These are phyloP conservation scores for Phytophthora cryptogea DNA, from an alignment of 352 stramenopile genomes.

Conservation along the genomic window DNA sequence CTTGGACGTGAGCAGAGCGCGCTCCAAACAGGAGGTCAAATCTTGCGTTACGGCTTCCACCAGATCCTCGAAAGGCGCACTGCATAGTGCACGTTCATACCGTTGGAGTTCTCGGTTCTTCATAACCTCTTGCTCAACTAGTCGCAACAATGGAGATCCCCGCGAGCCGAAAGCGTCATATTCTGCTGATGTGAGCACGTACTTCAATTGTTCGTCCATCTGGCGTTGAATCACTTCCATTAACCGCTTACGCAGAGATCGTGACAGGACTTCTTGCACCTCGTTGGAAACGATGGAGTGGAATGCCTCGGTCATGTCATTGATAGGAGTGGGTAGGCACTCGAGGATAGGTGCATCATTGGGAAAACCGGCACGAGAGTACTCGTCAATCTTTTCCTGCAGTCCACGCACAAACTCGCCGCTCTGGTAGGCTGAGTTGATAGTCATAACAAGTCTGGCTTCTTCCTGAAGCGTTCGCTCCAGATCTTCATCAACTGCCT, in stretches of 20 bases:
- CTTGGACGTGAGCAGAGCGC: conserved; percentile 46
- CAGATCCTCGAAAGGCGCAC: conserved; percentile 67
- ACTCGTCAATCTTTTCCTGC: conserved; percentile 62
- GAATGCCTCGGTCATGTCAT: conserved; percentile 73
- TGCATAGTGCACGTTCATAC: conserved; percentile 64
- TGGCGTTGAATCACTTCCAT: conserved; percentile 46
- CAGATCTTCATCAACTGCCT: conserved; percentile 81
- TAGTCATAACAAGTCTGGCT: conserved; percentile 86
- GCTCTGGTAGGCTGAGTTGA: conserved; percentile 85
- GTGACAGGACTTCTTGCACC: conserved; percentile 63
- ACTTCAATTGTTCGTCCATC: conserved; percentile 60
- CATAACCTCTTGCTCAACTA: conserved; percentile 75
- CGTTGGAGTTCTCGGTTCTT: conserved; percentile 64
- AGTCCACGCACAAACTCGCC: conserved; percentile 71
- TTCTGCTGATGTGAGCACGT: conserved; percentile 63
- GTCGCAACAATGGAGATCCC: conserved; percentile 63
- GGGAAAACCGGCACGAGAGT: conserved; percentile 51
- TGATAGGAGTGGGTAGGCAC: conserved; percentile 73
- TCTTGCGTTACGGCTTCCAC: conserved; percentile 65
- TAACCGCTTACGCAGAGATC: conserved; percentile 50
- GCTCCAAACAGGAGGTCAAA: conserved; percentile 63
- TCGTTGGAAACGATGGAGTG: conserved; percentile 75
- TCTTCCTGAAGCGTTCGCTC: conserved; percentile 64
- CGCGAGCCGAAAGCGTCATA: conserved; percentile 68
- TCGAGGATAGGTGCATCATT: conserved; percentile 63